Evolutionary conservation across 345 rosid species (phyloP).

Genomic region (Carallia brachiata): DNA sequence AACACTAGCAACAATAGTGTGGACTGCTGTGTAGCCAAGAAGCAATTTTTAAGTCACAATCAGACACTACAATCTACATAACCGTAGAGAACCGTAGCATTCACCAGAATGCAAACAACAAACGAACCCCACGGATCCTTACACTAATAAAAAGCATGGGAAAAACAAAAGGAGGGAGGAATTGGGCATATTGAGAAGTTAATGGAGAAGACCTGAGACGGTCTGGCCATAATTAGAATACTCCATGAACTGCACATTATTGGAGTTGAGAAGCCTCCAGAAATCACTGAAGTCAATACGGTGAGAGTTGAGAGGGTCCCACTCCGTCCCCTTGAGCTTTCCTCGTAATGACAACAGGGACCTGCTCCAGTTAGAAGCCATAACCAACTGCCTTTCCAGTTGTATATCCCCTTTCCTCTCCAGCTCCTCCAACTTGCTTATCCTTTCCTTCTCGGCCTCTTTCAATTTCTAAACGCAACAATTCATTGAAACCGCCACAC

Average conservation of each 20-base stretch:
- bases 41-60: too few relatives aligned
- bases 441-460: slow-evolving; percentile 64
- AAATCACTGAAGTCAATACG: slow-evolving; percentile 79
- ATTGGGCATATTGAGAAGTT: background rate
- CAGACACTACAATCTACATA: too few relatives aligned
- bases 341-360: slow-evolving; percentile 64
- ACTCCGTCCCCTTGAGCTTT: slow-evolving; percentile 79
- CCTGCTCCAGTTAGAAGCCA: slow-evolving; percentile 92
- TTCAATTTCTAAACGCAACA: slow-evolving; percentile 48
- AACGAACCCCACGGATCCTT: too few relatives aligned
- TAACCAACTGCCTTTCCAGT: slow-evolving; percentile 85
- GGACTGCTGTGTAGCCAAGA: too few relatives aligned
- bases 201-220: slow-evolving; percentile 53
- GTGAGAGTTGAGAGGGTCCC: slow-evolving; percentile 85
- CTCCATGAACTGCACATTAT: slow-evolving; percentile 85
- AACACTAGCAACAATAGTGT: background rate
- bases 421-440: slow-evolving; percentile 63
- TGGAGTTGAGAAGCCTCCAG: slow-evolving; percentile 67
- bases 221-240: slow-evolving; percentile 84
- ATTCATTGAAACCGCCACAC: too few relatives aligned
- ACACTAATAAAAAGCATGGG: background rate
- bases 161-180: slow-evolving; percentile 4
- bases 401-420: slow-evolving; percentile 75
- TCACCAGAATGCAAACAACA: too few relatives aligned
- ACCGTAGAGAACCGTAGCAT: too few relatives aligned